Evolutionary conservation across 208 protist species (phyloP), one percentile per base, ranked within the genome.

Genomic region (Leptomonas seymouri): DNA sequence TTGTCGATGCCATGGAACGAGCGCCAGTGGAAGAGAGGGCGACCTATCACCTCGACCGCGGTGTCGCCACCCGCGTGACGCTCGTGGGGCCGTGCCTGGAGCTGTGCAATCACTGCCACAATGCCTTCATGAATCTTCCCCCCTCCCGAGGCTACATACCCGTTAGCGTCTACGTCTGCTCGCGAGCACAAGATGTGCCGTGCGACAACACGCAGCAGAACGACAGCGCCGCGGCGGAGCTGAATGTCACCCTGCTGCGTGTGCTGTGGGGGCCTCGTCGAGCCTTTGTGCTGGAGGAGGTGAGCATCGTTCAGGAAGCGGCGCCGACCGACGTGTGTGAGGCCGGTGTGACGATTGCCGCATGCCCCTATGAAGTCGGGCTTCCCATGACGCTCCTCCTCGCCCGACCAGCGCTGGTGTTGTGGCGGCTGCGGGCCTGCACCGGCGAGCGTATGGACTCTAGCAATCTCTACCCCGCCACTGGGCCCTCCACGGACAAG

Each of bases 81-180:
- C 78, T 88, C 42, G 66, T 87, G 5, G 86, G 87, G 18, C 85
- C 87, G 3, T 93, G 87, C 61, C 48, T 84, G 44, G 78, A 86
- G 73, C 72, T 88, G 9, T 93, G 87, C 72, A 76, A 63, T 54
- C 64, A 59, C 31, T 93, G 87, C 42, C 57, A 70, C 36, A 91
- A 85, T 64, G 55, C 54, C 23, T 70, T 68, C 44, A 62, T 51
- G 9, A 39, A 16, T 9, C 6, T 39, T 3, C 4, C 44, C 23
- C 2, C 30, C 46, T 42, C 49, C 27, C 30, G 39, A 1, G 61
- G 51, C 20, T 56, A 60, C 67, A 64, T 6, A 23, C 41, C 54
- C 27, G 60, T 90, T 58, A 84, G 70, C 45, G 8, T 90, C 15
- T 83, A 76, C 49, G 50, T 90, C 16, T 72, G 78, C 41, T 79